Base-by-base conservation (phyloP, 192 early-diverging fungal species). In the Coemansia sp. region DNA sequence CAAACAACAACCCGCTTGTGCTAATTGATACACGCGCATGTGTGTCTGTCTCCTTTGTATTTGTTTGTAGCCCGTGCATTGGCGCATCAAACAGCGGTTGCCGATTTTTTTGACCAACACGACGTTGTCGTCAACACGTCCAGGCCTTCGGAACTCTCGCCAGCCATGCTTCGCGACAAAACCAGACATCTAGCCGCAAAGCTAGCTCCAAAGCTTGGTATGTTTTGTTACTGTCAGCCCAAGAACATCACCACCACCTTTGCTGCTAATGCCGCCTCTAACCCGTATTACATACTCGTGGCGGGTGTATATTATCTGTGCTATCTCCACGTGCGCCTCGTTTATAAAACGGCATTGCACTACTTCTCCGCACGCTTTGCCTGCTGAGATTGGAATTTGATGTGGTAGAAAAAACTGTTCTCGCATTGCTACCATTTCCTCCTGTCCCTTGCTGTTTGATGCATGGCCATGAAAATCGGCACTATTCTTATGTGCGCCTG, bases 61-160 rank as follows among this genome's bases (percentile, higher is more conserved):
- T 27, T 9, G 23, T 22, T 37, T 72, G 59, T 79, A 79, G 75
- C 75, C 34, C 69, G 75, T 30, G 75, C 69, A 14, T 59, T 79
- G n/a, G 75, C 75, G 41, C 75, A 79, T 36, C 69, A 79, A 55
- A 72, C 63, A 25, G 63, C 67, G 13, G 55, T 79, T 27, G 65
- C 75, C 20, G 70, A 57, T 25, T 79, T 71, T 25, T 72, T 79
- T 31, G 57, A 57, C 62, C 69, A 72, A 22, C 63, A 79, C 61
- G 75, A 79, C 45, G 68, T 79, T 50, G 72, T 66, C 8, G 66
- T 79, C 62, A 72, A 79, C 34, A 79, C 75, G 14, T 54, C 75
- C 55, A 72, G 64, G 62, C 70, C 75, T 17, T 67, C 75, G 2
- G 75, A 79, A 42, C 62, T 79, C 27, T 72, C 75, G 15, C 62